Evolutionary conservation across 345 rosid genomes (phyloP), one percentile per base, ranked within the genome.

Genomic region (Corchorus capsularis): DNA sequence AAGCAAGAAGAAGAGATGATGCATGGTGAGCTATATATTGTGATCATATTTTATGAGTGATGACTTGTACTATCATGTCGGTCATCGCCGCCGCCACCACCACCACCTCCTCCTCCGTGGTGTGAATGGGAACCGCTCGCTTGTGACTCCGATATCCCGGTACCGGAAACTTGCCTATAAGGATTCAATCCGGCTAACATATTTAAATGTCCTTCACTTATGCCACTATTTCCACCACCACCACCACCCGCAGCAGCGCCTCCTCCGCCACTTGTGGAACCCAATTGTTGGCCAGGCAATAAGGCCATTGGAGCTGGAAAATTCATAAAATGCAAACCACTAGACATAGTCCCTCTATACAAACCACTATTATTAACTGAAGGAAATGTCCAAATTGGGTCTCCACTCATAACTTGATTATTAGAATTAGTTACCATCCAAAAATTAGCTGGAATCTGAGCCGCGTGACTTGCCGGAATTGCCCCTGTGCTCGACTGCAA

Each of bases 301-400:
- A 95, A 79, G 8, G 98, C 94, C 85, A 95, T 83, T 10, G 99
- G 98, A 0, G 94, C 81, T 5, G 98, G 90, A 69, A 93, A 95
- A 76, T 95, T 95, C 99, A 95, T 95, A 74, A 93, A 91, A 87
- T 95, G 98, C 46, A 95, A 87, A 16, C 96, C 99, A 74, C 95
- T 91, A 0, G 97, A 87, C 85, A 88, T 87, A 69, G 85, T 82
- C 54, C 97, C 86, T 69, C 98, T 85, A 68, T 94, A 94, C 81
- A 89, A 81, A 74, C 82, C 88, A 60, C 88, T 90, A 11, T 91
- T 93, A 69, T 87, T 90, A 2, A 87, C 90, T 0, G 97, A 79
- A 5, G 98, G 96, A 75, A 93, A 90, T 61, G 98, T 89, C 99
- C 99, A 94, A 54, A 90, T 76, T 3, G 99, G 97, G 82, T 93